phyloP scores from a whole-genome alignment of 331 rosid species.

The Malus hybrid region DNA sequence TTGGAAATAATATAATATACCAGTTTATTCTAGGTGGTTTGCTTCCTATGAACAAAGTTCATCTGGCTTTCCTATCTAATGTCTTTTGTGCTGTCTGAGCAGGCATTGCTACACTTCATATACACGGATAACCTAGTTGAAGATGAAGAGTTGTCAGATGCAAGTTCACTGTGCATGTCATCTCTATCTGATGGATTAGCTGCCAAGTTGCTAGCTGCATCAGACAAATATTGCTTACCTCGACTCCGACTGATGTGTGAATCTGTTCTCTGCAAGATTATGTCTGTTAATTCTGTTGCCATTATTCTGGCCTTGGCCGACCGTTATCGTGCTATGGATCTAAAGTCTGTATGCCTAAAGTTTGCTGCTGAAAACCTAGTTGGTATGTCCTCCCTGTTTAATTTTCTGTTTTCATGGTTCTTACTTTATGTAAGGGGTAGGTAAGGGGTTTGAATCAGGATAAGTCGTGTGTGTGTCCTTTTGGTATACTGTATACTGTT shows the following conservation, averaged over 20 bases:
- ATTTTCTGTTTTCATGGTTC: neutral
- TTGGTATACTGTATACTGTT: neutral
- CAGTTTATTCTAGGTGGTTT: constrained; percentile 1
- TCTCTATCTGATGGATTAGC: constrained; percentile 64
- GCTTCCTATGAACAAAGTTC: neutral
- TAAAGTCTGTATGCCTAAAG: constrained; percentile 80
- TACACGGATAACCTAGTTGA: constrained; percentile 76
- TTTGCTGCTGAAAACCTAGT: constrained; percentile 90
- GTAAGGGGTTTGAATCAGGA: no score
- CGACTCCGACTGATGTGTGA: constrained; percentile 88
- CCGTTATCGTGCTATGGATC: constrained; percentile 61
- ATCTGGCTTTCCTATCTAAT: neutral
- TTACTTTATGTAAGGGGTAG: neutral
- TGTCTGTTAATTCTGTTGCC: constrained; percentile 80
- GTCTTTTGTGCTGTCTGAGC: constrained; percentile 22
- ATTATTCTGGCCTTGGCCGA: constrained; percentile 86
- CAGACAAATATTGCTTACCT: constrained; percentile 72
- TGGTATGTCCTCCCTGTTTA: constrained; percentile 40
- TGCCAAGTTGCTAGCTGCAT: constrained; percentile 85
- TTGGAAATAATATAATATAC: neutral
- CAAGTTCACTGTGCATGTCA: constrained; percentile 54
- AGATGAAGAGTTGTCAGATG: constrained; percentile 54
- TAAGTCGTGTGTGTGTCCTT: neutral
- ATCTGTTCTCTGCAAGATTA: constrained; percentile 83
- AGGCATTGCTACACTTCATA: constrained; percentile 88